A percentile compares a stretch with the other conserved stretches of the same genome.
Evolutionary conservation across 768 basidiomycete species (phyloP).

Genomic region (Mycena haematopus): DNA sequence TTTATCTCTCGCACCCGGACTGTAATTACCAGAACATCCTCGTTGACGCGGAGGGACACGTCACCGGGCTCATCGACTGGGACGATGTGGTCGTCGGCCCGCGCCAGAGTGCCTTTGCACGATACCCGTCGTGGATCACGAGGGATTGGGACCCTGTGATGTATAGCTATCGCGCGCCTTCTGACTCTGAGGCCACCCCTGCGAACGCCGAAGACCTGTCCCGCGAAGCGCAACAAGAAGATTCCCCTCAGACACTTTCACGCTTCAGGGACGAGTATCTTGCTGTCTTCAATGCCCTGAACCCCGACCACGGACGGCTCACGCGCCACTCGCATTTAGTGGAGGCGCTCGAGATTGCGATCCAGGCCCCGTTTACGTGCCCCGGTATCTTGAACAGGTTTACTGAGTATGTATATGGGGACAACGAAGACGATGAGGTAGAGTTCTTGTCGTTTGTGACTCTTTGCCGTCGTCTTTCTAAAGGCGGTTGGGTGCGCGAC

Average conservation of each 20-base stretch:
- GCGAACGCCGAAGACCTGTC: conserved; percentile 8
- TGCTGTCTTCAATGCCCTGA: conserved; percentile 3
- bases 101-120: conserved; percentile 32
- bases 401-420: conserved; percentile 11
- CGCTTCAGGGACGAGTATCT: conserved; percentile 18
- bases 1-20: conserved; percentile 35
- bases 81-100: conserved; percentile 31
- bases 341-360: conserved; percentile 10
- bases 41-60: conserved; percentile 32
- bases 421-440: neutral
- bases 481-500: neutral
- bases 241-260: conserved; percentile 10
- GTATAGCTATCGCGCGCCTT: neutral
- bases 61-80: conserved; percentile 41
- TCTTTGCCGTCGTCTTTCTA: conserved; percentile 5
- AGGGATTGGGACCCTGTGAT: conserved; percentile 12
- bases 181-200: neutral
- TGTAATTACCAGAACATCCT: conserved; percentile 37
- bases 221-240: conserved; percentile 11
- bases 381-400: neutral
- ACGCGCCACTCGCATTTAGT: conserved; percentile 11
- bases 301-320: conserved; percentile 3
- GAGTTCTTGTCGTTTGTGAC: conserved; percentile 8
- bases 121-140: conserved; percentile 37
- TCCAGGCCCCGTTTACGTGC: neutral